A percentile compares a stretch with the other conserved stretches of the same genome.
These are phyloP conservation scores for Diaporthe capsici DNA, from an alignment of 2,329 filamentous ascomycete species.

Conservation along the genomic window DNA sequence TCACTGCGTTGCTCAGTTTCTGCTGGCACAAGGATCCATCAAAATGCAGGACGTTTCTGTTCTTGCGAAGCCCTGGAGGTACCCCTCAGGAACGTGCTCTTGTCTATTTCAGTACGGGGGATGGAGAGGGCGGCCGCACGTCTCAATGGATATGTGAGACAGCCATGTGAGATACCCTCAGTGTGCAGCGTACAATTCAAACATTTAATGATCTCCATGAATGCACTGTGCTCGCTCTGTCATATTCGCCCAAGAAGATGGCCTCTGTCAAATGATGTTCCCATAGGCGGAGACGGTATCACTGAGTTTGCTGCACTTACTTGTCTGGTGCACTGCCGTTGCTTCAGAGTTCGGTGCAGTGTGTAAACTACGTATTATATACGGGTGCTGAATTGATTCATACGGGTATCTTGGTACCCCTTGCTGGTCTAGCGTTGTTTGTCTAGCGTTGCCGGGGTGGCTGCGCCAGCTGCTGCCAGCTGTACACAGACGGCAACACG, in stretches of 20 bases:
- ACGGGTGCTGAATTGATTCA: rapidly evolving
- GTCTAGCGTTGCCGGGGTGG: neutral
- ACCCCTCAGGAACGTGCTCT: neutral
- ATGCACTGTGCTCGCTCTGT: neutral
- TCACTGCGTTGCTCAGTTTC: neutral
- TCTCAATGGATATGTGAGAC: neutral
- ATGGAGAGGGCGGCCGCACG: neutral
- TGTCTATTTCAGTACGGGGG: neutral
- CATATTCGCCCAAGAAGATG: too few relatives aligned
- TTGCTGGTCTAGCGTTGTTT: neutral
- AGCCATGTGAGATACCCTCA: slow-evolving; percentile 24
- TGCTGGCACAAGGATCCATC: neutral
- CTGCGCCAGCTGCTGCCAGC: neutral
- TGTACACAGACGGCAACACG: neutral
- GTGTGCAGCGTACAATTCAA: slow-evolving; percentile 17
- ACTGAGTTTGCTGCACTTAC: neutral
- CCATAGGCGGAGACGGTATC: too few relatives aligned
- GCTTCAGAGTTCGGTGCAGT: neutral
- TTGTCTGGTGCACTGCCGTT: neutral
- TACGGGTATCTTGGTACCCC: neutral
- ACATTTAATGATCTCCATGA: slow-evolving; percentile 12
- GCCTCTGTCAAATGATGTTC: neutral
- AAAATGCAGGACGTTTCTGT: neutral
- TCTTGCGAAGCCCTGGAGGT: neutral
- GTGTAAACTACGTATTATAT: slow-evolving; percentile 2